Evolutionary conservation across 441 rosid species (phyloP).

Genomic region (Macaranga tanarius): DNA sequence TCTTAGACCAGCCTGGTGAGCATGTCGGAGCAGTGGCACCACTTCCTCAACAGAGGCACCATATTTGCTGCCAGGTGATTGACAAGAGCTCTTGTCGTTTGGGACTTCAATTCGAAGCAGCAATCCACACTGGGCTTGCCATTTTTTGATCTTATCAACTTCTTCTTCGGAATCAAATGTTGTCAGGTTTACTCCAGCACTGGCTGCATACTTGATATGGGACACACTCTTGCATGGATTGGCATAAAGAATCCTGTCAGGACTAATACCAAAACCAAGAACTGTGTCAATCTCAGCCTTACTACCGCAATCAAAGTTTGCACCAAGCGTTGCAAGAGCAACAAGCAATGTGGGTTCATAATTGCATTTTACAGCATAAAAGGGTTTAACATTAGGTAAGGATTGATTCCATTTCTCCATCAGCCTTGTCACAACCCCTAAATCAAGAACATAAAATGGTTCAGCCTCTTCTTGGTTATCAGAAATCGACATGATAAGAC

Average conservation of each 20-base stretch:
- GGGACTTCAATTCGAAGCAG: slow-evolving; percentile 12
- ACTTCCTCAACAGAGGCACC: slow-evolving; percentile 9
- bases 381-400: slow-evolving; percentile 10
- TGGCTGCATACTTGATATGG: slow-evolving; percentile 23
- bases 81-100: neutral
- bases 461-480: slow-evolving; percentile 7
- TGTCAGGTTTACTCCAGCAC: slow-evolving; percentile 17
- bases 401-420: slow-evolving; percentile 8
- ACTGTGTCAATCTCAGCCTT: slow-evolving; percentile 19
- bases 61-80: slow-evolving; percentile 9
- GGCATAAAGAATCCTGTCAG: slow-evolving; percentile 26
- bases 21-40: slow-evolving; percentile 15
- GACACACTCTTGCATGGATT: slow-evolving; percentile 24
- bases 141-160: slow-evolving; percentile 22
- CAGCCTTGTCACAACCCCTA: slow-evolving; percentile 1
- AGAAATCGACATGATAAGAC: neutral
- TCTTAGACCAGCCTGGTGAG: neutral
- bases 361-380: slow-evolving; percentile 24
- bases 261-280: slow-evolving; percentile 1
- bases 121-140: slow-evolving; percentile 20
- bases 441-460: slow-evolving; percentile 23
- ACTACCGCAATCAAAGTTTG: slow-evolving; percentile 17
- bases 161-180: slow-evolving; percentile 26
- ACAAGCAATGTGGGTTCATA: slow-evolving; percentile 10
- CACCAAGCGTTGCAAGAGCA: slow-evolving; percentile 15